A percentile compares a stretch with the other conserved stretches of the same genome.
Conservation (phyloP, 306 rosid genomes). For the Alnus rubra region DNA sequence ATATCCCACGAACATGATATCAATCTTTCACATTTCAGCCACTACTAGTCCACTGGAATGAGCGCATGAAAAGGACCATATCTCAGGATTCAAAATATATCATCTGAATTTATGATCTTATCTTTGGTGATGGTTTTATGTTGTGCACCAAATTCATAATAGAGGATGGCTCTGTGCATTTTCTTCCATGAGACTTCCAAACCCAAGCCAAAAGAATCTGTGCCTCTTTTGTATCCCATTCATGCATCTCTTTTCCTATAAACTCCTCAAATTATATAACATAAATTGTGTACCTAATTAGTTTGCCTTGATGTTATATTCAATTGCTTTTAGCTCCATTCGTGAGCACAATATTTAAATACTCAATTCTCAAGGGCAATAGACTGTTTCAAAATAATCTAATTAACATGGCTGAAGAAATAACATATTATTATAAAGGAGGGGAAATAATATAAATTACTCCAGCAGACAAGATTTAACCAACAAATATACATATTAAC, state of each 20-base stretch:
- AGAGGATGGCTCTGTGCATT: not conserved
- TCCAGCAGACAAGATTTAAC: not conserved
- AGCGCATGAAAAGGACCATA: not conserved
- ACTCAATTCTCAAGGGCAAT: not conserved
- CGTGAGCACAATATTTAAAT: not conserved
- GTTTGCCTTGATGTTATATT: not conserved
- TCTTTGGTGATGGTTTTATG: too few relatives aligned
- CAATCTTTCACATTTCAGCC: not conserved
- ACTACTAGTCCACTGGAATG: not conserved
- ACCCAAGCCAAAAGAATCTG: not conserved
- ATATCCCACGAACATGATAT: not conserved
- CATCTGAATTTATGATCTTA: not conserved
- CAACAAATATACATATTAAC: not conserved
- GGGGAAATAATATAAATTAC: not conserved
- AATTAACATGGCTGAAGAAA: too few relatives aligned
- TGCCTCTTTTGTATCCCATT: not conserved
- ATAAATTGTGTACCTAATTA: not conserved
- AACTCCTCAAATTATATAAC: not conserved
- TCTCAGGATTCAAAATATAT: not conserved
- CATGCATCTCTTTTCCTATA: slow-evolving; percentile 1
- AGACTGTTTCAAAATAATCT: too few relatives aligned
- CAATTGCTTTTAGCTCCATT: slow-evolving; percentile 2
- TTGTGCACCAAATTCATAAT: not conserved
- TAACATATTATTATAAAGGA: not conserved
- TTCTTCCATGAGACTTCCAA: not conserved